Conservation (phyloP, 192 early-diverging fungal genomes). For the Backusella morwellensis region DNA sequence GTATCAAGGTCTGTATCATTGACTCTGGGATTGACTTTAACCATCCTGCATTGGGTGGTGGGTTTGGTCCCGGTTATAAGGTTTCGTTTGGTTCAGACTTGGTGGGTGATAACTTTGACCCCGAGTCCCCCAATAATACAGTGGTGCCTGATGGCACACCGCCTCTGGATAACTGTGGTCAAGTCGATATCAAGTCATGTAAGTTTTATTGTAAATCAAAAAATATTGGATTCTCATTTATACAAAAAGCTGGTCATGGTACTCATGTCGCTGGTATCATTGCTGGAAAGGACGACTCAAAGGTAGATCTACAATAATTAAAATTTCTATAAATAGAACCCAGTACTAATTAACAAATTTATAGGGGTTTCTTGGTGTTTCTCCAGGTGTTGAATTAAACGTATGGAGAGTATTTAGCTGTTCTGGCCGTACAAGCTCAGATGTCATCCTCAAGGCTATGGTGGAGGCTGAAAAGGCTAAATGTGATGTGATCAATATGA, state of each 20-base stretch:
- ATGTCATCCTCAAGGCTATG: conserved; percentile 78
- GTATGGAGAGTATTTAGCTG: conserved; percentile 86
- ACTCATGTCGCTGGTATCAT: conserved; percentile 69
- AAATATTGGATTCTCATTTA: background rate
- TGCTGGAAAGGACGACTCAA: conserved; percentile 39
- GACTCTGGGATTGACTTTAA: conserved; percentile 47
- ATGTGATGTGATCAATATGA: conserved; percentile 79
- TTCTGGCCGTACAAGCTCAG: conserved; percentile 59
- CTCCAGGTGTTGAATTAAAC: conserved; percentile 66
- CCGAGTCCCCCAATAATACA: background rate
- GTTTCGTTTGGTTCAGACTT: conserved; percentile 62
- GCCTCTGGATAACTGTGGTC: conserved; percentile 53
- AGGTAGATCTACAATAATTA: conserved; percentile 16
- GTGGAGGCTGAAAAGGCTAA: conserved; percentile 62
- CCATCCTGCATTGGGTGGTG: conserved; percentile 66
- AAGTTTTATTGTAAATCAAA: background rate
- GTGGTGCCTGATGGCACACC: conserved; percentile 16
- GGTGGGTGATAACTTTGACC: conserved; percentile 46
- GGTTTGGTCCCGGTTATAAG: conserved; percentile 57
- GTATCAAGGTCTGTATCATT: conserved; percentile 40
- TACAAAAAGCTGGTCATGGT: conserved; percentile 52
- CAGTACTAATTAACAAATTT: background rate
- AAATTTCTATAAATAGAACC: background rate
- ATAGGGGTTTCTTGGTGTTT: conserved; percentile 58
- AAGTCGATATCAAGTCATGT: background rate